Evolutionary conservation across 192 early-diverging fungal species (phyloP).

Genomic region (Umbelopsis isabellina): DNA sequence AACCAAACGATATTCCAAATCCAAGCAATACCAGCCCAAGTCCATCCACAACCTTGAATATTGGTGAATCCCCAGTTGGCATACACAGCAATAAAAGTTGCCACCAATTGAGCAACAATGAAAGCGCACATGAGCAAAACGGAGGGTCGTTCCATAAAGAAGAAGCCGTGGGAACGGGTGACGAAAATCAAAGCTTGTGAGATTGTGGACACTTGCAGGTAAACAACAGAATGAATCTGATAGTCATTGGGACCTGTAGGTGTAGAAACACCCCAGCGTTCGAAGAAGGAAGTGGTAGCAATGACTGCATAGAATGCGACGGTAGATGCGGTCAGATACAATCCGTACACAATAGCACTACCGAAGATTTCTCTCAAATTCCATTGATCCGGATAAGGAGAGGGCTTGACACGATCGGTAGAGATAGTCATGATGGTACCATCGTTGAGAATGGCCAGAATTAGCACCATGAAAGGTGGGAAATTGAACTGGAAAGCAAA

Average conservation of each 20-base stretch:
- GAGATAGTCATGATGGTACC: slow-evolving; percentile 93
- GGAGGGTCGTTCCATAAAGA: slow-evolving; percentile 73
- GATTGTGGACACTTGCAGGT: slow-evolving; percentile 79
- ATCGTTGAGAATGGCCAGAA: slow-evolving; percentile 91
- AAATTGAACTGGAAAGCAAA: slow-evolving; percentile 84
- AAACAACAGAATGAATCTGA: slow-evolving; percentile 75
- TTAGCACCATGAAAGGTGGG: slow-evolving; percentile 83
- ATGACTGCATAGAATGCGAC: slow-evolving; percentile 68
- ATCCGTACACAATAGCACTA: slow-evolving; percentile 83
- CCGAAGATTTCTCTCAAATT: slow-evolving; percentile 85
- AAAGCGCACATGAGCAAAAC: slow-evolving; percentile 66
- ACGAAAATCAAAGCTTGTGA: slow-evolving; percentile 81
- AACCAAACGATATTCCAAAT: slow-evolving; percentile 83
- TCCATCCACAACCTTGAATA: slow-evolving; percentile 71
- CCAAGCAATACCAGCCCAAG: slow-evolving; percentile 74
- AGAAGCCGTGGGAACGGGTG: slow-evolving; percentile 74
- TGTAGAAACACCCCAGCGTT: slow-evolving; percentile 30
- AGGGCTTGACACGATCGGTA: slow-evolving; percentile 81
- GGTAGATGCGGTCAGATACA: slow-evolving; percentile 83
- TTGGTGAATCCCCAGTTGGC: slow-evolving; percentile 82
- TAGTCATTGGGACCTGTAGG: slow-evolving; percentile 57
- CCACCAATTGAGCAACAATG: slow-evolving; percentile 70
- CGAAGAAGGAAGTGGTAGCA: slow-evolving; percentile 65
- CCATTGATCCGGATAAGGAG: slow-evolving; percentile 85
- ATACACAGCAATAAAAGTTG: slow-evolving; percentile 82